These are phyloP conservation scores for Silene coronaria DNA, from an alignment of 179 eudicot species.

Conservation along the genomic window DNA sequence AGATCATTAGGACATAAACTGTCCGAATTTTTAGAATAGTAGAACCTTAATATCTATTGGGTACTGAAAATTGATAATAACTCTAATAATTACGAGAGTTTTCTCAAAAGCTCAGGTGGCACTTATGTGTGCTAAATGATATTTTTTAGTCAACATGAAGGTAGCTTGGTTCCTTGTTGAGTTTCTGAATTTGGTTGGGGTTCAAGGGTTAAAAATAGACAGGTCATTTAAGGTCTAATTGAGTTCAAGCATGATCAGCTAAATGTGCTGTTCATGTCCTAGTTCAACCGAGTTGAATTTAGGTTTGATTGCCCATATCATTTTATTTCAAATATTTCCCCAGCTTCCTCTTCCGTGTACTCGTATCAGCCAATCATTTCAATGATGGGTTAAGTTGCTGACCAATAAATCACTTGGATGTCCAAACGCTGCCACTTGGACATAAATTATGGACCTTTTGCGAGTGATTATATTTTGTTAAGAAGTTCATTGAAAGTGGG, in stretches of 20 bases:
- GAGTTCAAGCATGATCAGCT: background rate
- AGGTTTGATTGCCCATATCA: background rate
- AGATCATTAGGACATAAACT: background rate
- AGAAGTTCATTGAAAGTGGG: constrained; percentile 1
- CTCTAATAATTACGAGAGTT: background rate
- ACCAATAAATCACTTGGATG: background rate
- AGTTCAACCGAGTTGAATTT: background rate
- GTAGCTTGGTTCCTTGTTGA: background rate
- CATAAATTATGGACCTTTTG: constrained; percentile 8
- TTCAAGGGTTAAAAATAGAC: background rate
- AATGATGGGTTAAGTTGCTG: constrained; percentile 2
- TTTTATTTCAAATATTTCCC: background rate
- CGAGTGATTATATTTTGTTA: background rate
- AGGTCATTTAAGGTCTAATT: background rate
- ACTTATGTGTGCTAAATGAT: background rate
- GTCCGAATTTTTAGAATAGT: too few relatives aligned
- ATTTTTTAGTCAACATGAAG: background rate
- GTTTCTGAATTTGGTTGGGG: background rate
- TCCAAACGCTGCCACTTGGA: background rate
- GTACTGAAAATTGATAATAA: background rate
- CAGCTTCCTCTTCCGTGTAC: background rate
- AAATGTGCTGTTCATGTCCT: background rate
- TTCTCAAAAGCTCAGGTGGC: background rate
- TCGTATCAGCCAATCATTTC: background rate
- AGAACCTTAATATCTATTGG: background rate